These are phyloP conservation scores for Botryotinia globosa DNA, from an alignment of 2,329 filamentous ascomycete species.

Conservation along the genomic window DNA sequence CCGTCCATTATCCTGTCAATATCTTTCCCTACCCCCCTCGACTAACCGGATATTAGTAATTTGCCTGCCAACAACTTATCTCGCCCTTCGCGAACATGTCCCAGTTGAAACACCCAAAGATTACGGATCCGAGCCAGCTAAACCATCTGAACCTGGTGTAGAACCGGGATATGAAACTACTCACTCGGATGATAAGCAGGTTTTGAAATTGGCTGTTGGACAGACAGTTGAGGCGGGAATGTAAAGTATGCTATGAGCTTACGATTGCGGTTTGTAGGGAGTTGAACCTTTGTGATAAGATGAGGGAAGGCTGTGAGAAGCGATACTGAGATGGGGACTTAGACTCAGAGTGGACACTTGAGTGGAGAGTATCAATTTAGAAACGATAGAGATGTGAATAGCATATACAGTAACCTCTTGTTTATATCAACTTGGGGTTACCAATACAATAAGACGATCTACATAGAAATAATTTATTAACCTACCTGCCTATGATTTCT, in stretches of 20 bases:
- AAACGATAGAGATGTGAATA: not conserved
- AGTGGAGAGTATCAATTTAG: not conserved
- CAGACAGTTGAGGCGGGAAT: not conserved
- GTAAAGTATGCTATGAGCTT: not conserved
- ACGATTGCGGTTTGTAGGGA: not conserved
- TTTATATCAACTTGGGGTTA: not conserved
- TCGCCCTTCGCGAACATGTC: slow-evolving; percentile 1
- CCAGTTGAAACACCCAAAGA: not conserved
- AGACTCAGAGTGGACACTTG: not conserved
- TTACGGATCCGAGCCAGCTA: not conserved
- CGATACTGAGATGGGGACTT: not conserved
- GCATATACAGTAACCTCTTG: not conserved
- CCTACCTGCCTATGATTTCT: not conserved
- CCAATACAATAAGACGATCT: not conserved
- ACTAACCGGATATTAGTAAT: not conserved
- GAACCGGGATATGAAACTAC: not conserved
- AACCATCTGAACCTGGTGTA: not conserved
- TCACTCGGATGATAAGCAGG: not conserved
- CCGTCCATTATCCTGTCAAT: not conserved
- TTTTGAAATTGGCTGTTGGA: not conserved
- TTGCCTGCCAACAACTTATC: not conserved
- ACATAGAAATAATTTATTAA: not conserved
- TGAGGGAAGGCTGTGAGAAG: not conserved
- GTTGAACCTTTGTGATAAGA: not conserved
- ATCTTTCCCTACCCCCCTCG: too few species aligned